Conservation (phyloP, 306 rosid genomes). For the Vigna reflexopilosa region DNA sequence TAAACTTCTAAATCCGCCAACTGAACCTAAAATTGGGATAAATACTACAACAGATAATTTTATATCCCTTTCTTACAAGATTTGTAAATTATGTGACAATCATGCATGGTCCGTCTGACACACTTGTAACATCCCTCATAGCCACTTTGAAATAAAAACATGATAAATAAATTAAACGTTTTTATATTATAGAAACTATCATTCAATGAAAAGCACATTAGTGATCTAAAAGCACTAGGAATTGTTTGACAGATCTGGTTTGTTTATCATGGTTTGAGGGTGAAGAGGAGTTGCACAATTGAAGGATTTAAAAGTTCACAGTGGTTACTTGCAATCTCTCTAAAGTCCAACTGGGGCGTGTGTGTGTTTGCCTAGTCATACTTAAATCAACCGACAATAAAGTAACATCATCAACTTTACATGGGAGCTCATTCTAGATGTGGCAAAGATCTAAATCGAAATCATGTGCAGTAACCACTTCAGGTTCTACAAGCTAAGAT, state of each 20-base stretch:
- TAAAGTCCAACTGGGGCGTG: constrained; percentile 2
- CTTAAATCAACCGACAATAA: background rate
- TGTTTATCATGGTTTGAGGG: constrained; percentile 24
- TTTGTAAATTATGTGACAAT: constrained; percentile 24
- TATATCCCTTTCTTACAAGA: constrained; percentile 6
- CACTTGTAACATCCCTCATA: background rate
- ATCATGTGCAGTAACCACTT: constrained; percentile 25
- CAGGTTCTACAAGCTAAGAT: constrained; percentile 11
- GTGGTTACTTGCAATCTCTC: constrained; percentile 12
- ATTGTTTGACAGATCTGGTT: background rate
- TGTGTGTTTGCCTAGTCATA: constrained; percentile 4
- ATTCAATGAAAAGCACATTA: background rate
- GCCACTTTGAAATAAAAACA: background rate
- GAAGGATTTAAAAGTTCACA: constrained; percentile 15
- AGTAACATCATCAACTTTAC: constrained; percentile 21
- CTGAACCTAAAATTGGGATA: constrained; percentile 9
- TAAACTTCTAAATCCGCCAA: constrained; percentile 23
- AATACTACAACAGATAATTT: constrained; percentile 10
- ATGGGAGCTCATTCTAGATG: constrained; percentile 26
- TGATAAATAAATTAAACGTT: background rate
- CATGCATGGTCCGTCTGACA: background rate
- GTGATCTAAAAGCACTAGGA: background rate
- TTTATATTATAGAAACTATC: constrained; percentile 14
- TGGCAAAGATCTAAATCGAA: constrained; percentile 10
- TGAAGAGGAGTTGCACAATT: background rate